Percentiles rank a stretch among this genome's conserved stretches.
phyloP scores from a whole-genome alignment of 2,329 filamentous ascomycete species.

The Alternaria sp. region DNA sequence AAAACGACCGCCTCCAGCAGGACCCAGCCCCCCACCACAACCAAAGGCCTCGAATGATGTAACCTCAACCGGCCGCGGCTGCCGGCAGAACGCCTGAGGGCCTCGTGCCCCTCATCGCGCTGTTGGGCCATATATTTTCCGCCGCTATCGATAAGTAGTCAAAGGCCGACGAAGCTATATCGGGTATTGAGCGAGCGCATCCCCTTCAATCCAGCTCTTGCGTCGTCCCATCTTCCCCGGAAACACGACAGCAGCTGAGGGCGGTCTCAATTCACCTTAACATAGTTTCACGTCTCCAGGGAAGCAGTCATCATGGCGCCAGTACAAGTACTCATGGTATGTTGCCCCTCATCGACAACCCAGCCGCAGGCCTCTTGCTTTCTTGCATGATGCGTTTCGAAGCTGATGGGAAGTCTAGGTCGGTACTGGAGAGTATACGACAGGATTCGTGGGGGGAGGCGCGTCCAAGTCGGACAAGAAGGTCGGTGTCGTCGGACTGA shows the following conservation, averaged over 20 bases:
- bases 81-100: constrained; percentile 39
- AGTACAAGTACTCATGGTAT: constrained; percentile 60
- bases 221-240: constrained; percentile 6
- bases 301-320: constrained; percentile 55
- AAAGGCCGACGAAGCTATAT: constrained; percentile 33
- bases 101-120: constrained; percentile 41
- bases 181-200: constrained; percentile 19
- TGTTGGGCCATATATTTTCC: constrained; percentile 38
- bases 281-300: not conserved
- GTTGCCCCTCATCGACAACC: constrained; percentile 23
- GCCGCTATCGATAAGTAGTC: constrained; percentile 31
- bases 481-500: constrained; percentile 89
- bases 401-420: constrained; percentile 59
- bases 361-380: not conserved
- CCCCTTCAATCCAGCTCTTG: constrained; percentile 18
- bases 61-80: constrained; percentile 41
- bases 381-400: constrained; percentile 7
- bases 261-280: constrained; percentile 13
- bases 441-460: constrained; percentile 85
- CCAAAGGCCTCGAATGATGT: constrained; percentile 4
- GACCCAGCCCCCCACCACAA: constrained; percentile 9
- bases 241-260: constrained; percentile 11
- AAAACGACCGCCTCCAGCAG: not conserved
- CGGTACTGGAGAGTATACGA: constrained; percentile 96
- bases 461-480: constrained; percentile 93